Percentiles rank a stretch among this genome's conserved stretches.
Evolutionary conservation across 805 yeast genomes (phyloP).

Genomic region (Osmozyma mogii): DNA sequence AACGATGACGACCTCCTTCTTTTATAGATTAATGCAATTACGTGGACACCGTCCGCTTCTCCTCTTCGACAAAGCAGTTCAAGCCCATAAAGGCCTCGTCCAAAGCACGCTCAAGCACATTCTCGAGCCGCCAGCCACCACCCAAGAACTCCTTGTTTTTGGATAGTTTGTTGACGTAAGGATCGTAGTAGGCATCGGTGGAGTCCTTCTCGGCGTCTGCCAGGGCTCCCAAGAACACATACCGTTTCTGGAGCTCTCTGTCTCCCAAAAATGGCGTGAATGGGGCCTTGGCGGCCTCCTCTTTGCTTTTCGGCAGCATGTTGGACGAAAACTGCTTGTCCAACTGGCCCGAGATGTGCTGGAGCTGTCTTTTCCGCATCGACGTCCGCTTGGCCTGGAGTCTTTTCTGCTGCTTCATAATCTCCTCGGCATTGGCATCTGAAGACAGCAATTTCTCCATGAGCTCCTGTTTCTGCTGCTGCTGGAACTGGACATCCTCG

Average conservation of each 20-base stretch:
- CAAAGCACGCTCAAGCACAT: conserved; percentile 66
- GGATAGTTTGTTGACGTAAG: conserved; percentile 41
- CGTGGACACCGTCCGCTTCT: conserved; percentile 13
- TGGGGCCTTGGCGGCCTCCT: conserved; percentile 36
- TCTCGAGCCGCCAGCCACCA: conserved; percentile 72
- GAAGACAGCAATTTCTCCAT: conserved; percentile 31
- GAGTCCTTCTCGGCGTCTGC: conserved; percentile 17
- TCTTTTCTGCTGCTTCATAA: conserved; percentile 30
- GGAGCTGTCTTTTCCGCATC: conserved; percentile 53
- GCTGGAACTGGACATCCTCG: conserved; percentile 33
- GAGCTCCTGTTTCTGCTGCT: conserved; percentile 34
- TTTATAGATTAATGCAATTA: conserved; percentile 1
- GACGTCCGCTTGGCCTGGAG: conserved; percentile 51
- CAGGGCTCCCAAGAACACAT: conserved; percentile 31
- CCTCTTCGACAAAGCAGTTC: conserved; percentile 63
- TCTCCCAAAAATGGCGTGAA: conserved; percentile 96
- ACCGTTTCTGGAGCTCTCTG: conserved; percentile 49
- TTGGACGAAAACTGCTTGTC: conserved; percentile 28
- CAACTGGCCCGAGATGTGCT: conserved; percentile 51
- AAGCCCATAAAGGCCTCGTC: conserved; percentile 88
- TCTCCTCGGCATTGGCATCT: conserved; percentile 28
- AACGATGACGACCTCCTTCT: conserved; percentile 2
- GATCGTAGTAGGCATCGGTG: conserved; percentile 39
- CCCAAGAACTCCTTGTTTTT: conserved; percentile 66
- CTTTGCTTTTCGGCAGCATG: conserved; percentile 17